A percentile compares a stretch with the other conserved stretches of the same genome.
phyloP scores from a whole-genome alignment of 306 rosid genomes.

The Malus orientalis region DNA sequence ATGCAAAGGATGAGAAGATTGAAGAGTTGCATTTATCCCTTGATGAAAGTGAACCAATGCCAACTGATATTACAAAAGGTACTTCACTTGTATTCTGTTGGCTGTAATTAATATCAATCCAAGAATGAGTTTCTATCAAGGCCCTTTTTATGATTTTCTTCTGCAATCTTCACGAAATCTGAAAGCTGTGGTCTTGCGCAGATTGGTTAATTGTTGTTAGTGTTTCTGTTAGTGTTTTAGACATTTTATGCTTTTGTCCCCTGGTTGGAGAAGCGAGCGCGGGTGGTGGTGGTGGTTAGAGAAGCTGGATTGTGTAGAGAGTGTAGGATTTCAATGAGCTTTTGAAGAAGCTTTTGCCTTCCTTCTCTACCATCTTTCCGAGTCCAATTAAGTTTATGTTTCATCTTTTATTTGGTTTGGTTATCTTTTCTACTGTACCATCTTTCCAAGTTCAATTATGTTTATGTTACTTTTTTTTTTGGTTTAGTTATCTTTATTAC shows the following conservation, averaged over 20 bases:
- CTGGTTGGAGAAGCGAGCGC: no score
- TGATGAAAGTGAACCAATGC: constrained; percentile 47
- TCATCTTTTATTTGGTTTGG: neutral
- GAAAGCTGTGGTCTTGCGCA: no score
- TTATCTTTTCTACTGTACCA: neutral
- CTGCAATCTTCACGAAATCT: neutral
- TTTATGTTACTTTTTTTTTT: neutral
- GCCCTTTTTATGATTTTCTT: neutral
- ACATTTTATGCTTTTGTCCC: no score
- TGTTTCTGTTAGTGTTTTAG: no score
- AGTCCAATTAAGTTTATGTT: neutral
- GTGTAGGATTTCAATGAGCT: no score
- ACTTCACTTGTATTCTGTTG: neutral
- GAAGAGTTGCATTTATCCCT: constrained; percentile 55
- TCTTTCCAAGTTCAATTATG: neutral
- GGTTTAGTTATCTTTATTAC: neutral
- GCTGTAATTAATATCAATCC: neutral
- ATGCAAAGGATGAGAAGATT: constrained; percentile 35
- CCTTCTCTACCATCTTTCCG: neutral
- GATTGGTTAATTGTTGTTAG: no score
- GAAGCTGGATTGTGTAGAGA: no score
- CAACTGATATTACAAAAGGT: constrained; percentile 59
- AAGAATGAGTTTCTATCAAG: neutral
- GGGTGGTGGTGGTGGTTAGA: no score
- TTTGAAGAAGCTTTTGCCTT: no score